Conservation (phyloP, 2,329 filamentous ascomycete species). For the Tolypocladium tropicale region DNA sequence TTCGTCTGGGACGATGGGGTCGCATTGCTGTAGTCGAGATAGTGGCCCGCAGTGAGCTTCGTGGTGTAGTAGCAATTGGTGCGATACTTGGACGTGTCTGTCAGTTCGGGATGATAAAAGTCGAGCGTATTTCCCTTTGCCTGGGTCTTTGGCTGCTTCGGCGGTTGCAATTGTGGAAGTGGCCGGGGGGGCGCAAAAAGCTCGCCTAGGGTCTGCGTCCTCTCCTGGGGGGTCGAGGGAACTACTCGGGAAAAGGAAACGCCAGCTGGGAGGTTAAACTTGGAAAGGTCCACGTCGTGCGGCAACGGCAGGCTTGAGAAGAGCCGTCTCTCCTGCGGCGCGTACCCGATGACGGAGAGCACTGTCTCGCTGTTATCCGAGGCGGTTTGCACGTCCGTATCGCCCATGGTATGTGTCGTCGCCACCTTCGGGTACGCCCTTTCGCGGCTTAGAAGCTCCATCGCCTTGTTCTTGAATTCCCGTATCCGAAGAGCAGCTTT, state of each 20-base stretch:
- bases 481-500: conserved; percentile 33
- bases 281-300: conserved; percentile 17
- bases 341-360: conserved; percentile 67
- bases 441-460: conserved; percentile 53
- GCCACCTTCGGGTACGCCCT: conserved; percentile 36
- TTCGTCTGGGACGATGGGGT: conserved; percentile 42
- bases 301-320: conserved; percentile 67
- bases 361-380: conserved; percentile 43
- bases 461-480: conserved; percentile 51
- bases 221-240: conserved; percentile 30
- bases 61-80: conserved; percentile 56
- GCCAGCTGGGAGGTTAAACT: conserved; percentile 59
- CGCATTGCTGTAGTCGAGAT: conserved; percentile 60
- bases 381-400: conserved; percentile 26
- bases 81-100: conserved; percentile 43
- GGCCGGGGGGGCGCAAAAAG: conserved; percentile 59
- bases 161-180: conserved; percentile 56
- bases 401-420: conserved; percentile 26
- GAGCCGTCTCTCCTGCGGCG: conserved; percentile 63
- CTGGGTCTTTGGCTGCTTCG: conserved; percentile 60
- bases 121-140: conserved; percentile 50
- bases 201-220: conserved; percentile 58
- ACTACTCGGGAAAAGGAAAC: conserved; percentile 39
- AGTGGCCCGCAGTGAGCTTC: conserved; percentile 55
- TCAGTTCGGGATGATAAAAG: conserved; percentile 43